Percentiles rank a stretch among this genome's conserved stretches.
phyloP scores from a whole-genome alignment of 2,329 filamentous ascomycete species.

The Pseudopyrenochaeta lycopersici region DNA sequence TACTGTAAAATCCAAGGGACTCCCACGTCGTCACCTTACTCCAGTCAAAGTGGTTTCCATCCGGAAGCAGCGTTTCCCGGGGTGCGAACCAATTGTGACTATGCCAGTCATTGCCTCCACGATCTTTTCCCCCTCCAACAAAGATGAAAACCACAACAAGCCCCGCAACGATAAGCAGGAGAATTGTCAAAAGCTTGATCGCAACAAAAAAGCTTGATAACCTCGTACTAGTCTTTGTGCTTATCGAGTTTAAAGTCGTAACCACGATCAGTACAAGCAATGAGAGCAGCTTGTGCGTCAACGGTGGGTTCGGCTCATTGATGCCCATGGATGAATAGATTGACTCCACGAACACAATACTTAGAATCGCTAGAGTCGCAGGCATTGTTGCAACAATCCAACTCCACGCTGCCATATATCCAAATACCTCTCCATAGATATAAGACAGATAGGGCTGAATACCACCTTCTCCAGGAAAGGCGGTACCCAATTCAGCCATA shows the following conservation, averaged over 20 bases:
- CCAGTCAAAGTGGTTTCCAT: conserved; percentile 46
- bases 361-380: conserved; percentile 69
- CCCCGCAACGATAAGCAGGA: conserved; percentile 46
- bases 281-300: conserved; percentile 51
- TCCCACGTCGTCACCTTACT: conserved; percentile 62
- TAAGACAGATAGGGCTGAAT: conserved; percentile 70
- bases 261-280: conserved; percentile 51
- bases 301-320: conserved; percentile 61
- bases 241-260: conserved; percentile 54
- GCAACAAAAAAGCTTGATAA: conserved; percentile 50
- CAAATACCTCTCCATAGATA: conserved; percentile 68
- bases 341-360: conserved; percentile 66
- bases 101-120: conserved; percentile 46
- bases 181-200: conserved; percentile 47
- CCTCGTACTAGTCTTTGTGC: conserved; percentile 53
- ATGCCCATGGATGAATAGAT: conserved; percentile 63
- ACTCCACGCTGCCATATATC: conserved; percentile 71
- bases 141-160: conserved; percentile 44
- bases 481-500: conserved; percentile 70
- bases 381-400: conserved; percentile 74
- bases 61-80: conserved; percentile 37
- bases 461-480: conserved; percentile 71
- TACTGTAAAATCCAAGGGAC: conserved; percentile 67
- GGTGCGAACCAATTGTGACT: conserved; percentile 43
- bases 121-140: conserved; percentile 35